These are phyloP conservation scores for Termitomyces heimii DNA, from an alignment of 768 basidiomycete species.

Conservation along the genomic window DNA sequence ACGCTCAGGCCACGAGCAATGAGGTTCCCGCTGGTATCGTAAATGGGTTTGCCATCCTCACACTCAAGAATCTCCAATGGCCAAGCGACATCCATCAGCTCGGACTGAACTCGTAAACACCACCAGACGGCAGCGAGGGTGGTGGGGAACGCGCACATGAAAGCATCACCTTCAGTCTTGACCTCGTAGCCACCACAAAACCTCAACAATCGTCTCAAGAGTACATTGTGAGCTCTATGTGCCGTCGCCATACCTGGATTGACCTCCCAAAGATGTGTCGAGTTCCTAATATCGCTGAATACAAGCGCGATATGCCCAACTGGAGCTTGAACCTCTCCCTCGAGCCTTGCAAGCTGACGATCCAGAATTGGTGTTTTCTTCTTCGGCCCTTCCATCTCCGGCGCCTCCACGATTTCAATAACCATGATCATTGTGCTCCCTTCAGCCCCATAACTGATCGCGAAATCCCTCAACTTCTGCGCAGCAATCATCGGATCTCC, in stretches of 20 bases:
- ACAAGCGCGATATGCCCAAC: conserved; percentile 86
- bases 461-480: conserved; percentile 94
- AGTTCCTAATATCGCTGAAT: conserved; percentile 97
- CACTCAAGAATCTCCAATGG: conserved; percentile 90
- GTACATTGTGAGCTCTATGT: conserved; percentile 82
- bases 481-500: conserved; percentile 73
- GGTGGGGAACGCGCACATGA: conserved; percentile 97
- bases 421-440: conserved; percentile 99
- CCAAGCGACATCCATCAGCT: conserved; percentile 81
- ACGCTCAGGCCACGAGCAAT: conserved; percentile 88
- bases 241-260: conserved; percentile 95
- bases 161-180: conserved; percentile 98
- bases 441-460: conserved; percentile 93
- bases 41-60: conserved; percentile 81
- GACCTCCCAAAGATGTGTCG: conserved; percentile 93
- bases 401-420: conserved; percentile 74
- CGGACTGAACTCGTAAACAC: conserved; percentile 81
- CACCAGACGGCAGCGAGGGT: conserved; percentile 85
- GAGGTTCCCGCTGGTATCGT: conserved; percentile 57
- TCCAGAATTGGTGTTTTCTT: conserved; percentile 51
- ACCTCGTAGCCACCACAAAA: conserved; percentile 96
- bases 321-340: conserved; percentile 78
- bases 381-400: conserved; percentile 38
- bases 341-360: conserved; percentile 55
- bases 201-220: conserved; percentile 81